Evolutionary conservation across 1,139 yeast genomes (phyloP), one percentile per base, ranked within the genome.

Genomic region (Taiozyma onychis): DNA sequence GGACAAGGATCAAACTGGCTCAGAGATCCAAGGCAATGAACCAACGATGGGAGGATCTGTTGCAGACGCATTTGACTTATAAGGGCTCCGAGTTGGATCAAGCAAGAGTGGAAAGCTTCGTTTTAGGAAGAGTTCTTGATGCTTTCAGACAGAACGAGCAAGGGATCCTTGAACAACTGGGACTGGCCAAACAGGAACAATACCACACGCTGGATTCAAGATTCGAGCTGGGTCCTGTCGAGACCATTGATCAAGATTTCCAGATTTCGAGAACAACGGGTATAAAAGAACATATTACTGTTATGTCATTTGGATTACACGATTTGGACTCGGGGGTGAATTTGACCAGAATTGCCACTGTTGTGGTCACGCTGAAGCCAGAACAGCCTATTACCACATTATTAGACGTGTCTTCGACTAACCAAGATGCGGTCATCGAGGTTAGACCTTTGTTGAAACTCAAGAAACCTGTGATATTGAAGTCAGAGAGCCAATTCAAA

Each of bases 91-190:
- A 52, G 22, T 26, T 56, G 18, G 62, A 61, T 48, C 50, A 49
- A 18, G 42, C 39, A 3, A 16, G 16, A n/a, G 22, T 60, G 16
- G 50, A 50, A 30, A 28, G 39, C 3, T 60, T 59, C 34, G 66
- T 64, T 44, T 49, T 60, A 30, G 58, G 63, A 16, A 60, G 74
- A 48, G 53, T 71, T 3, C 47, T 59, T n/a, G 67, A 66, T 43
- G 71, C 72, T 4, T 54, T 71, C 44, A 62, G 65, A 54, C 53
- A 54, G 7, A 64, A 68, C 50, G 74, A 71, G 49, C 52, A 62
- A 14, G 66, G 62, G 4, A 61, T 70, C 11, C 50, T 57, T 2
- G 62, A 63, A 18, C 54, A 48, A 13, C 59, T 70, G 42, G 56
- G 60, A 14, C 6, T 54, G 2, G 35, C 44, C 54, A 11, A 18